Evolutionary conservation across 1,139 yeast genomes (phyloP), one percentile per base, ranked within the genome.

Genomic region (Wickerhamomyces sp.): DNA sequence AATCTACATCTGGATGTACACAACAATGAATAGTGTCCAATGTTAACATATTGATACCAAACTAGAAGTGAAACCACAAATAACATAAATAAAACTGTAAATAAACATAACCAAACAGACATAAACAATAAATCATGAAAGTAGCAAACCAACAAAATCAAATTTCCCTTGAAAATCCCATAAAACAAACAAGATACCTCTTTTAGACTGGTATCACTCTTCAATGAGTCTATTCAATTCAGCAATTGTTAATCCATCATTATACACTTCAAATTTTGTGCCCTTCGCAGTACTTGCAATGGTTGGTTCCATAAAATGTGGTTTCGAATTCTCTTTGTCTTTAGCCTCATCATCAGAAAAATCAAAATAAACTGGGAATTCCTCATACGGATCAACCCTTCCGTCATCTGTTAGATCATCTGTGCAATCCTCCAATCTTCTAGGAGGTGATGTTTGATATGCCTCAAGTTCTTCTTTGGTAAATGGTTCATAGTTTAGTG

Each of bases 401-500:
- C 37, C 42, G 10, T 27, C 27, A 14, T 34, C 39, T 13, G 31
- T 34, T 4, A 26, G 30, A 35, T 40, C 35, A 10, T 34, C 39
- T 4, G 40, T 37, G 10, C 37, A 27, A 36, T 52, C 52, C 7
- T 40, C 40, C 10, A 48, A 31, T 40, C 55, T 46, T 11, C 47
- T 40, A 36, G 42, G 44, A 15, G 54, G 50, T 2, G 50, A 40
- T 14, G 31, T 45, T 10, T 39, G 45, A 27, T 56, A 44, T 13
- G 41, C 45, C 5, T 49, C 48, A 32, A 55, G 55, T 27, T 60
- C 64, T 23, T 55, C 61, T 6, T 56, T 59, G n/a, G 62, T 59
- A 50, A 62, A 57, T 27, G 65, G 62, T 31, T 55, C 56, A 48
- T 65, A 56, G 38, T 61, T 72, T 34, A 49, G 45, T 2, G 78